Conservation (phyloP, 345 rosid species). For the Eucalyptus polyanthemos region DNA sequence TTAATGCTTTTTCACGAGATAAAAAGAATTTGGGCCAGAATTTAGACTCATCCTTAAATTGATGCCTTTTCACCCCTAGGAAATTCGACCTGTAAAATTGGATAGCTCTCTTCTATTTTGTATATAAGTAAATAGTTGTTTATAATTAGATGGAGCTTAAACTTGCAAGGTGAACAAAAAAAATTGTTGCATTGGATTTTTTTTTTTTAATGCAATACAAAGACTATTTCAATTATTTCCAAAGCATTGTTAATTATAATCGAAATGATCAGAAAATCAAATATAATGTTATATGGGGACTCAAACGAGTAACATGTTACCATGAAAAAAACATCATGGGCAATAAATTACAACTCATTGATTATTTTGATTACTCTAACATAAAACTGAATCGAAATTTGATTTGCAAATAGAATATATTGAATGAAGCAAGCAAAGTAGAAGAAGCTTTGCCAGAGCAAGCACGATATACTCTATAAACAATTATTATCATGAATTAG, state of each 20-base stretch:
- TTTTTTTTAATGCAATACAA: too few species aligned
- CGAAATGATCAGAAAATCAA: background rate
- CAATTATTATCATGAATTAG: background rate
- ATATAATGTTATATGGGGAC: background rate
- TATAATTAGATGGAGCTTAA: background rate
- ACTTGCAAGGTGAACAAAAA: background rate
- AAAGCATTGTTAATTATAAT: background rate
- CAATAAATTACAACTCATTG: background rate
- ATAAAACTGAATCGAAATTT: background rate
- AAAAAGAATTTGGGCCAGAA: too few species aligned
- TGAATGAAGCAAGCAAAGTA: background rate
- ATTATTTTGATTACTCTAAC: background rate
- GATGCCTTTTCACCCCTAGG: too few species aligned
- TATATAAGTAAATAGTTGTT: background rate
- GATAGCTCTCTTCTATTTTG: background rate
- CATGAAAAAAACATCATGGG: background rate
- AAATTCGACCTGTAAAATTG: background rate
- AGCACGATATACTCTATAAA: background rate
- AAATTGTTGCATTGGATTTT: background rate
- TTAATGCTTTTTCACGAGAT: too few species aligned
- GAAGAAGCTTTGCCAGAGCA: too few species aligned
- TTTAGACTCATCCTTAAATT: too few species aligned
- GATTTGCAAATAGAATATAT: background rate
- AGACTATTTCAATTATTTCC: background rate
- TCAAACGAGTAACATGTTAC: background rate